Base-by-base conservation (phyloP, 768 basidiomycete genomes). In the Suillus weaverae region DNA sequence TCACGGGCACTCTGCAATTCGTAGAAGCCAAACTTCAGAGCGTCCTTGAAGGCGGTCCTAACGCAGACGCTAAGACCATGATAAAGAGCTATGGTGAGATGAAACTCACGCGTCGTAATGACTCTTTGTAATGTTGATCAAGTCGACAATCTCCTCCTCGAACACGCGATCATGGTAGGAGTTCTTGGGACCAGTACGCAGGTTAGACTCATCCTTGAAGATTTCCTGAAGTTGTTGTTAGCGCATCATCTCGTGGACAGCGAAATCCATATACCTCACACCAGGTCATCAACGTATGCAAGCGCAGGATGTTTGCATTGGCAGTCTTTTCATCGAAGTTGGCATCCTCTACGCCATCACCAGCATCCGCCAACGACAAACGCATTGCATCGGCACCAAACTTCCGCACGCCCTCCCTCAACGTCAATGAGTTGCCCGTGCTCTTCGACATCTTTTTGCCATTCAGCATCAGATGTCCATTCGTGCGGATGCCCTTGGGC, bases 401-500 rank as follows among this genome's bases (percentile, higher is more conserved):
- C 83, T 99, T 99, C 77, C 89, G 84, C 65, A 97, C 87, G 1
- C 91, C 86, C 73, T 99, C 92, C 62, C 86, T 80, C 75, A 99
- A 80, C 0, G 97, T 99, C 82, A 99, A 81, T 63, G 90, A 93
- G 78, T 99, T 99, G 13, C 97, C 97, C 53, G 91, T 95, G 76
- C 91, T 92, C 85, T 99, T 99, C 46, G 89, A 90, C 97, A 99
- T 99, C 83, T 99, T 99, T 83, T 95, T 91, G 22, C 97, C 96
- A 77, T 99, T 99, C 76, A 99, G 76, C 89, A 95, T 89, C 81
- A 99, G 77, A 74, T 99, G 97, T 0, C 97, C 97, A 73, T 99
- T 99, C 54, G 92, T 89, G 32, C 97, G 91, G 83, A 99, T 94
- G 73, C 92, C 89, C 71, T 86, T 72, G 0, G 97, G 97, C 92